Base-by-base conservation (phyloP, 2,329 filamentous ascomycete species). In the Zarea fungicola region DNA sequence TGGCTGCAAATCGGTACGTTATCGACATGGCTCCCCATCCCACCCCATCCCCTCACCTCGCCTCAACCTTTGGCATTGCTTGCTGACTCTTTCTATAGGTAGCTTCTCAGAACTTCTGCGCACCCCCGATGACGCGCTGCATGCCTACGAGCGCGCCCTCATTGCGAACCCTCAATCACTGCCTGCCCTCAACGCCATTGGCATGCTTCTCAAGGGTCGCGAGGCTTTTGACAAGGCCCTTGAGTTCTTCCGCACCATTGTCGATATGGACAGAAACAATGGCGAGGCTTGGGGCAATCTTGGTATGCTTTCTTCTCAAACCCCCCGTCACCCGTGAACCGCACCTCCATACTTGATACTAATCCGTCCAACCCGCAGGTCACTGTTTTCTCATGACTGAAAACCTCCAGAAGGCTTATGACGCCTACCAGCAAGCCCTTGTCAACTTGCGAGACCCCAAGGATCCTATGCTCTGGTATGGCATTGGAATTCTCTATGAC, bases 311-410 rank as follows among this genome's bases (percentile, higher is more conserved):
- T 23, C 11, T 5, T 32, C 26, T 18, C 13, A 31, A 23, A 3
- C 44, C 3, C 16, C 7, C 29, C 26, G 10, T 39, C 14, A 18
- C 22, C n/a, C 22, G 36, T 36, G 37, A 28, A 45, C 28, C n/a
- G n/a, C n/a, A n/a, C n/a, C n/a, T 7, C 21, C 16, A 22, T 22
- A 19, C 29, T n/a, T 34, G 18, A 26, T 26, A 29, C 43, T 45
- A 45, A 8, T 10, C 28, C n/a, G 14, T 14, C 19, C 5, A 26
- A 10, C 32, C 23, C 16, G 3, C 18, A 92, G 89, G 93, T n/a
- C 93, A 97, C 66, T 97, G 93, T 71, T 95, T 92, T 65, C 76
- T 99, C 22, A 99, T 99, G 93, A 95, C 96, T 81, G 93, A 99
- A 62, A 92, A 96, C 61, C 72, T 97, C 28, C 93, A 97, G 69